Base-by-base conservation (phyloP, 805 yeast species). In the Candida anglica region DNA sequence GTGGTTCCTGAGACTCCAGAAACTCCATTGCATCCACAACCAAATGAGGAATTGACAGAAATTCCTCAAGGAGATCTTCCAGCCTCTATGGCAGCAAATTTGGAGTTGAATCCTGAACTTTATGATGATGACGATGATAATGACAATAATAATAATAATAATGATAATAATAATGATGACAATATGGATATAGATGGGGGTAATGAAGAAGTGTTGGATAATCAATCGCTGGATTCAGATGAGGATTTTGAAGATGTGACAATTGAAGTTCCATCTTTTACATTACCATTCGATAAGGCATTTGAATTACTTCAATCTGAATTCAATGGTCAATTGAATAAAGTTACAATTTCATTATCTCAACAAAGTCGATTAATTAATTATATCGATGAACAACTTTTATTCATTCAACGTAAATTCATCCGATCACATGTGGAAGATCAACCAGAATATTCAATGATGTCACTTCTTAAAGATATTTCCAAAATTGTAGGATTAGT, bases 71-170 rank as follows among this genome's bases (percentile, higher is more conserved):
- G 48, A 3, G 33, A 41, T 17, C 39, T 59, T 25, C 50, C 46
- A n/a, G 36, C 37, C 7, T 25, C 42, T 11, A 34, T 40, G 15
- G 25, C 47, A n/a, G 44, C 36, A n/a, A 55, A 54, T 30, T 42
- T 66, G 25, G 69, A 64, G 30, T 49, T 66, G 38, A 66, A 66
- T 40, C 71, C 71, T 1, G 69, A 58, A 8, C 43, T 65, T 33
- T 58, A 60, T 28, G 63, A 55, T 22, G 55, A 46, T 2, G 49
- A 45, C 5, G 52, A 42, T 19, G 48, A 32, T 14, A 40, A 32
- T 4, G 36, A 18, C 6, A 29, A 3, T 7, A 22, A 24, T 10
- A 27, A 15, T 23, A 19, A 33, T 3, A 26, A 29, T n/a, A 21
- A 4, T 10, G 15, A 21, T n/a, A 15, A 20, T 25, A 33, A 16